Evolutionary conservation across 1,284 basidiomycete genomes (phyloP).

Genomic region (Mycena sp.): DNA sequence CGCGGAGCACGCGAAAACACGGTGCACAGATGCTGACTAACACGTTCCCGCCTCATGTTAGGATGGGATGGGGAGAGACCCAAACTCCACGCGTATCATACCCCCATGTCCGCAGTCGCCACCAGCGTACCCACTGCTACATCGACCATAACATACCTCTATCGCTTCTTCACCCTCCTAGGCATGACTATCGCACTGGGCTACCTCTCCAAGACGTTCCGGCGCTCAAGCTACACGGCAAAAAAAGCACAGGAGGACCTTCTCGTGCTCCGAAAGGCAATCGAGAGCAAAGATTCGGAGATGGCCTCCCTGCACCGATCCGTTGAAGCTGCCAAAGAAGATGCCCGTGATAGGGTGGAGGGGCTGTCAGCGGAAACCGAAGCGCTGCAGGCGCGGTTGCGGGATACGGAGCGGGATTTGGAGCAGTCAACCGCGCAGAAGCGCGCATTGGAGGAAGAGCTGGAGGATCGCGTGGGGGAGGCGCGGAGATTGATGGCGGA

Average conservation of each 20-base stretch:
- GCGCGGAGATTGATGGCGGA: conserved; percentile 10
- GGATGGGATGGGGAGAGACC: neutral
- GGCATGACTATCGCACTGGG: conserved; percentile 21
- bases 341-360: conserved; percentile 9
- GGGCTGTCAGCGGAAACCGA: conserved; percentile 2
- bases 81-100: conserved; percentile 6
- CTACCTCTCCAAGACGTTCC: conserved; percentile 19
- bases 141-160: conserved; percentile 16
- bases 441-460: conserved; percentile 4
- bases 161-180: conserved; percentile 8
- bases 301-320: conserved; percentile 20
- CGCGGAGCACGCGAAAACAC: conserved; percentile 3
- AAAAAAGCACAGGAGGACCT: conserved; percentile 20
- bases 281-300: conserved; percentile 20
- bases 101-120: conserved; percentile 16
- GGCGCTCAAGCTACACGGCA: conserved; percentile 7
- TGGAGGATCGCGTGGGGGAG: conserved; percentile 4
- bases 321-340: conserved; percentile 17
- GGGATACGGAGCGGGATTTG: conserved; percentile 4
- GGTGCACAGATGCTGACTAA: conserved; percentile 20
- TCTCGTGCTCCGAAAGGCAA: conserved; percentile 27
- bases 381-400: conserved; percentile 2
- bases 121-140: conserved; percentile 4
- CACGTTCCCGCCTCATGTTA: conserved; percentile 28
- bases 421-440: conserved; percentile 1